phyloP scores from a whole-genome alignment of 2,329 filamentous ascomycete genomes.

The Zasmidium citrigriseum region DNA sequence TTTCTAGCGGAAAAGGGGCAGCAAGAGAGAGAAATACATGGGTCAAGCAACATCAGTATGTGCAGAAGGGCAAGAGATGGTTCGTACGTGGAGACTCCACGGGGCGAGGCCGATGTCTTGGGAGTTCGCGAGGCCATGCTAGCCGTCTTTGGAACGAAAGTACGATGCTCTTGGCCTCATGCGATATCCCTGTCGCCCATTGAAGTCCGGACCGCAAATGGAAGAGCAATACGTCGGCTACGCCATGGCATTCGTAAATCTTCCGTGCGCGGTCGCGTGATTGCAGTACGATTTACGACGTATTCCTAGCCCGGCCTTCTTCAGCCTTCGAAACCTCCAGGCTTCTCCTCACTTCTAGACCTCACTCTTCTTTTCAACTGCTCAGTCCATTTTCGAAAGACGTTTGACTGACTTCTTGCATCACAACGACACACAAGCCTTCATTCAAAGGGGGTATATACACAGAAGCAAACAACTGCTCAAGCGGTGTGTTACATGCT shows the following conservation, averaged over 20 bases:
- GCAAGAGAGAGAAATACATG: no score
- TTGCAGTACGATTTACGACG: background rate
- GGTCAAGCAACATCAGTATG: no score
- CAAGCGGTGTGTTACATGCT: background rate
- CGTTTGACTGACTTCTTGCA: no score
- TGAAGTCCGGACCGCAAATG: background rate
- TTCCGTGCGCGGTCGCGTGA: background rate
- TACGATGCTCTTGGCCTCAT: background rate
- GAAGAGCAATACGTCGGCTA: background rate
- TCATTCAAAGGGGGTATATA: background rate
- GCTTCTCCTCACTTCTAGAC: no score
- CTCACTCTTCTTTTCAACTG: no score
- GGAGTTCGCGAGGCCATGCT: background rate
- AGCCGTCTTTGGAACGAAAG: background rate
- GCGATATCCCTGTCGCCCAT: background rate
- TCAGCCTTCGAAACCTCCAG: no score
- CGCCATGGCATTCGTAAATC: background rate
- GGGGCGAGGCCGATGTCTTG: no score
- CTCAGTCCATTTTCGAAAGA: no score
- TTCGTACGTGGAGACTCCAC: no score
- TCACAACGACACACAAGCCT: no score
- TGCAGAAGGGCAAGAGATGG: no score
- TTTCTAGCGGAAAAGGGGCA: no score
- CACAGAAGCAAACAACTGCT: background rate
- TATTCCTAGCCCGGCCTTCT: background rate